A percentile compares a stretch with the other conserved stretches of the same genome.
phyloP scores from a whole-genome alignment of 768 basidiomycete genomes.

The Boletus sp. region DNA sequence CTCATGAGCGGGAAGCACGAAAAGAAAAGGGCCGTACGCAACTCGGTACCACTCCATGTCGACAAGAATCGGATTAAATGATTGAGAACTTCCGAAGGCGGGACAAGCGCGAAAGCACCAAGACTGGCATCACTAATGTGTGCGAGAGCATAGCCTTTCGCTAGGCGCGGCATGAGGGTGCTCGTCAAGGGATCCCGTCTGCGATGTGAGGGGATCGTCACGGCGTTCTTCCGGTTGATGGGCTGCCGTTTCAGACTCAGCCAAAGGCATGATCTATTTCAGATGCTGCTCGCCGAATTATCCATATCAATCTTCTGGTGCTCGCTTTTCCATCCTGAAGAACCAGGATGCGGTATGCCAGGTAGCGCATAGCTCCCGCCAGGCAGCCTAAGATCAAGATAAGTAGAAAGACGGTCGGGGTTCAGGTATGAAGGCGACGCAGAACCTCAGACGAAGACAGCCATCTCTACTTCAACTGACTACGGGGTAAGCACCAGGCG shows the following conservation, averaged over 20 bases:
- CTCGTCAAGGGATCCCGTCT: background rate
- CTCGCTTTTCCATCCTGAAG: background rate
- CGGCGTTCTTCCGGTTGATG: too few species aligned
- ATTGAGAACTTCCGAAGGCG: conserved; percentile 62
- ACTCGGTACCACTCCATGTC: conserved; percentile 90
- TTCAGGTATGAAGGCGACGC: background rate
- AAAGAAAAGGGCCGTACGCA: conserved; percentile 35
- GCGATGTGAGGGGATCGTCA: background rate
- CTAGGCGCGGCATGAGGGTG: conserved; percentile 47
- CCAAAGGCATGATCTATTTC: too few species aligned
- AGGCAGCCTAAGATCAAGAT: background rate
- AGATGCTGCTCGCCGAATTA: background rate
- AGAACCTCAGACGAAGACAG: background rate
- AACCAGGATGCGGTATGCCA: background rate
- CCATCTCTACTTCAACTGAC: background rate
- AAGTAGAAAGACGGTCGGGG: background rate
- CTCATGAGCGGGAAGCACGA: conserved; percentile 10
- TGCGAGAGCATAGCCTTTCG: conserved; percentile 47
- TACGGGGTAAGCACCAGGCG: background rate
- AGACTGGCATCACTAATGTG: conserved; percentile 62
- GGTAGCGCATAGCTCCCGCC: background rate
- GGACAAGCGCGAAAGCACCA: conserved; percentile 58
- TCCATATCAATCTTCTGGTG: background rate
- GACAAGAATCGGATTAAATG: conserved; percentile 75
- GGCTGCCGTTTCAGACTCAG: background rate